These are phyloP conservation scores for Myxozyma melibiosi DNA, from an alignment of 805 yeast genomes.

Conservation along the genomic window DNA sequence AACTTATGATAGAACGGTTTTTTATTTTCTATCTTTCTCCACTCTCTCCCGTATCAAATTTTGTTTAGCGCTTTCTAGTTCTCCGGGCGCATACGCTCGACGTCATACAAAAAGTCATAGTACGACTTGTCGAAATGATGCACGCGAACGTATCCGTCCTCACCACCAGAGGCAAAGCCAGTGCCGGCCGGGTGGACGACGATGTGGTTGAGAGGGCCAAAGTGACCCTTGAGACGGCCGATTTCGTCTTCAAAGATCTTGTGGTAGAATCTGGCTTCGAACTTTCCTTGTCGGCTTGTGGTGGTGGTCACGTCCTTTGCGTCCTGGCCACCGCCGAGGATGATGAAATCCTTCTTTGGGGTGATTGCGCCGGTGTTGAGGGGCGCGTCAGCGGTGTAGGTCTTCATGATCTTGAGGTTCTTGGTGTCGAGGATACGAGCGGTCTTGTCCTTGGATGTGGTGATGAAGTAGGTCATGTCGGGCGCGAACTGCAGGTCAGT, in stretches of 20 bases:
- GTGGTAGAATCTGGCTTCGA: constrained; percentile 95
- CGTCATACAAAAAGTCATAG: constrained; percentile 64
- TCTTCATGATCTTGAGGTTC: constrained; percentile 68
- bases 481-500: constrained; percentile 89
- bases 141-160: constrained; percentile 95
- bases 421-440: constrained; percentile 80
- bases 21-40: not conserved
- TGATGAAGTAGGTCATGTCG: constrained; percentile 86
- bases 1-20: not conserved
- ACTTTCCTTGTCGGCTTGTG: constrained; percentile 87
- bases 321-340: constrained; percentile 99
- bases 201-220: constrained; percentile 94
- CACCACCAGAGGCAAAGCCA: constrained; percentile 95
- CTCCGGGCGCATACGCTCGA: constrained; percentile 30
- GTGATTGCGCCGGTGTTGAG: constrained; percentile 94
- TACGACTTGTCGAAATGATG: constrained; percentile 92
- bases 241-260: constrained; percentile 93
- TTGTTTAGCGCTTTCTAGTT: not conserved
- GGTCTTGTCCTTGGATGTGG: constrained; percentile 88
- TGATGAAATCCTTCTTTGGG: constrained; percentile 86
- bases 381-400: constrained; percentile 85
- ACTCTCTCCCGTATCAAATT: too few species aligned
- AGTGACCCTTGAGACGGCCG: constrained; percentile 97
- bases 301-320: constrained; percentile 99
- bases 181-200: constrained; percentile 94